Evolutionary conservation across 2,329 filamentous ascomycete species (phyloP), one percentile per base, ranked within the genome.

Genomic region (Ascocoryne sarcoides): DNA sequence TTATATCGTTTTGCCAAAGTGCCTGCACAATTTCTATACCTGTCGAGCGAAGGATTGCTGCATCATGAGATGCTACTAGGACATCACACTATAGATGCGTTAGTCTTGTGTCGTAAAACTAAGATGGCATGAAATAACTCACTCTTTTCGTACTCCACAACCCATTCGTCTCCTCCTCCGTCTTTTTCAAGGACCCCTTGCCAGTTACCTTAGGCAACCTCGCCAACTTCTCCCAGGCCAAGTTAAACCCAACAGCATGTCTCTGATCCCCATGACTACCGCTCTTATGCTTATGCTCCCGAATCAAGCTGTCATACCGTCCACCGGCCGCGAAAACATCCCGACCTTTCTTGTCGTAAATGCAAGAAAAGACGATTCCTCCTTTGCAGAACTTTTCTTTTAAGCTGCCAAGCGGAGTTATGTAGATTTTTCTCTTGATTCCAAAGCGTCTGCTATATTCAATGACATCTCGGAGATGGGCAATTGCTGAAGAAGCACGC

Each of bases 301-400:
- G 79, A 49, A 98, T 90, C 15, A 98, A 67, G 35, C 79, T 78
- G 59, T 98, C 93, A 59, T 98, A 98, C 36, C 92, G 78, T 2
- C 92, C 92, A 37, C 93, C 92, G 21, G 89, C 92, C 4, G 90
- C 92, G 56, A 96, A 87, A 0, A 96, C 85, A 51, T 92, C 83
- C 52, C 76, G 80, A 46, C 82, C 75, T 59, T 87, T 93, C 46
- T 76, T 80, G 59, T 96, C 90, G 48, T 89, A 87, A 2, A 95
- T 66, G 55, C 88, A 95, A 46, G 93, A 85, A 59, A 98, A 96
- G 32, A 96, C 68, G 19, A 96, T 70, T 5, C 89, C 89, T 1
- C 84, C 83, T 14, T 76, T 69, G 61, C 92, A 98, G 59, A 96
- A 95, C 42, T 82, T 84, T 57, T 95, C 89, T 56, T 94, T 94